Evolutionary conservation across 768 basidiomycete genomes (phyloP).

Genomic region (Lactarius vividus): DNA sequence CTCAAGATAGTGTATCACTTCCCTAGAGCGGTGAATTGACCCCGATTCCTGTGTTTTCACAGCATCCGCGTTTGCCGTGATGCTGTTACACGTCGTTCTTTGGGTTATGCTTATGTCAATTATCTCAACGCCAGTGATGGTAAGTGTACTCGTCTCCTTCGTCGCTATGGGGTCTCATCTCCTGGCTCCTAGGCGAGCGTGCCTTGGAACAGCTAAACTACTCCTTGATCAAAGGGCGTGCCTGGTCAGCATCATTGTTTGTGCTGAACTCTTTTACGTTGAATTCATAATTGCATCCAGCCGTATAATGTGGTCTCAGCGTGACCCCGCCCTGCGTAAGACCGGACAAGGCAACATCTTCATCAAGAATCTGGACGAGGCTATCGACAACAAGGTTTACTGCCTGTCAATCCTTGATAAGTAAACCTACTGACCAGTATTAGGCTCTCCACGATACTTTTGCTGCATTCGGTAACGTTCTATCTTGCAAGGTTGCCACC

Average conservation of each 20-base stretch:
- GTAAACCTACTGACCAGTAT: slow-evolving; percentile 4
- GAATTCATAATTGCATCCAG: slow-evolving; percentile 39
- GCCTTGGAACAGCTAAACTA: slow-evolving; percentile 99
- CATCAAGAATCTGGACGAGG: slow-evolving; percentile 98
- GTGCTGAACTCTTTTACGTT: not conserved
- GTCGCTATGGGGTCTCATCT: slow-evolving; percentile 21
- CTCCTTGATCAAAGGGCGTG: slow-evolving; percentile 96
- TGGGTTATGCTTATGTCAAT: slow-evolving; percentile 99
- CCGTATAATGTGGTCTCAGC: slow-evolving; percentile 99
- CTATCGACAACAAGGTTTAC: slow-evolving; percentile 92
- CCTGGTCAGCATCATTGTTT: slow-evolving; percentile 63
- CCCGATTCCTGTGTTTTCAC: slow-evolving; percentile 13
- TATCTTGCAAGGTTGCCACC: slow-evolving; percentile 98
- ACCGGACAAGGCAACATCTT: slow-evolving; percentile 99
- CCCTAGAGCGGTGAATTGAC: slow-evolving; percentile 16
- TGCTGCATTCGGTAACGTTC: slow-evolving; percentile 96
- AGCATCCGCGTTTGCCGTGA: slow-evolving; percentile 99
- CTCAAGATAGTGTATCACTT: slow-evolving; percentile 1
- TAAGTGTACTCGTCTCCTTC: slow-evolving; percentile 36
- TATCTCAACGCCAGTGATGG: slow-evolving; percentile 95
- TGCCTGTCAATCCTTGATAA: not conserved
- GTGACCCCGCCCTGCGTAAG: slow-evolving; percentile 98
- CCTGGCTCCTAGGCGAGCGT: slow-evolving; percentile 69
- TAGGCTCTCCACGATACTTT: slow-evolving; percentile 99
- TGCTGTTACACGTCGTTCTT: slow-evolving; percentile 98